These are phyloP conservation scores for Fusarium anthophilum DNA, from an alignment of 2,329 filamentous ascomycete genomes.

Conservation along the genomic window DNA sequence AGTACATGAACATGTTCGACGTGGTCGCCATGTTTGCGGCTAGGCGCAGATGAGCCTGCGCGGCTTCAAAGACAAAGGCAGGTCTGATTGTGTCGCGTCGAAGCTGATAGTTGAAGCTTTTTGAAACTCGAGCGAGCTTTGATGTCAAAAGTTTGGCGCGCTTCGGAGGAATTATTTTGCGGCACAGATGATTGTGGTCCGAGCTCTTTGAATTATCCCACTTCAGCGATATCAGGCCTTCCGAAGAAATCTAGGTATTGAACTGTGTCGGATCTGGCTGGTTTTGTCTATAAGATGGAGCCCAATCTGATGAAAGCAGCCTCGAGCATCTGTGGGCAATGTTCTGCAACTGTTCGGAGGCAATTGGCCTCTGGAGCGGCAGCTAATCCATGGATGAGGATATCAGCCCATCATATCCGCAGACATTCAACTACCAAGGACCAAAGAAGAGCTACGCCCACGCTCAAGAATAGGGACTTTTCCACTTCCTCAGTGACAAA, in stretches of 20 bases:
- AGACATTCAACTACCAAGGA: conserved; percentile 42
- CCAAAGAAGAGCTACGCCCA: conserved; percentile 32
- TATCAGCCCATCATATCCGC: conserved; percentile 44
- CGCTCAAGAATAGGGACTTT: conserved; percentile 41
- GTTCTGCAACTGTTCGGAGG: conserved; percentile 48
- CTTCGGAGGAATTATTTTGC: conserved; percentile 51
- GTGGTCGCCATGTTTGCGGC: conserved; percentile 86
- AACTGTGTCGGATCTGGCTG: conserved; percentile 9
- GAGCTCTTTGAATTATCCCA: conserved; percentile 46
- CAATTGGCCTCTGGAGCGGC: conserved; percentile 40
- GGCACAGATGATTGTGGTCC: conserved; percentile 42
- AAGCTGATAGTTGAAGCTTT: conserved; percentile 39
- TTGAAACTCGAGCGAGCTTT: conserved; percentile 42
- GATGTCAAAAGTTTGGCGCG: conserved; percentile 45
- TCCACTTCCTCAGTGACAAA: conserved; percentile 42
- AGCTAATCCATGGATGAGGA: conserved; percentile 40
- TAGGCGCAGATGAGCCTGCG: conserved; percentile 62
- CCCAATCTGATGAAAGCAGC: conserved; percentile 52
- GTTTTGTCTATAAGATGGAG: conserved; percentile 47
- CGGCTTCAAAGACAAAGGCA: conserved; percentile 49
- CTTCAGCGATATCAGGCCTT: conserved; percentile 32
- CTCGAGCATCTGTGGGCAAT: conserved; percentile 53
- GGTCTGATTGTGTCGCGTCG: conserved; percentile 43
- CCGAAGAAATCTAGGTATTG: conserved; percentile 24
- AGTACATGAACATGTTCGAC: conserved; percentile 98